Evolutionary conservation across 2,329 filamentous ascomycete genomes (phyloP), one percentile per base, ranked within the genome.

Genomic region (Ophiostoma montium): DNA sequence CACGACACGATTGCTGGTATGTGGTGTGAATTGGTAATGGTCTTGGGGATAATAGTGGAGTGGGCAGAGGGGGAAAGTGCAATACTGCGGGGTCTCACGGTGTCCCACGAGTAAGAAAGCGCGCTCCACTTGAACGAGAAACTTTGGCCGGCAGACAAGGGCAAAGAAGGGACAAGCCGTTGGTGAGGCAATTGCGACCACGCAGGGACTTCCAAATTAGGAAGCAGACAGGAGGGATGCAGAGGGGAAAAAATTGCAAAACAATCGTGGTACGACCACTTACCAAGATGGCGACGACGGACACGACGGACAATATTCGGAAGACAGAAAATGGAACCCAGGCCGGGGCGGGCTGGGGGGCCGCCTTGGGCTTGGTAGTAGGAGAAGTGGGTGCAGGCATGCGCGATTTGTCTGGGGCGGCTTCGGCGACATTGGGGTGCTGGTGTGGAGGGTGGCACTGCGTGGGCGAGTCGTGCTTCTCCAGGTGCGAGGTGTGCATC

Each of bases 231-330:
- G 13, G 1, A 32, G 11, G 27, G 27, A 23, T 18, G 27, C 45
- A 18, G 23, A 38, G 11, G 21, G 21, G 13, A 27, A 16, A 15
- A 42, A 27, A 23, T 10, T 9, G 21, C 19, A 31, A 21, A 35
- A 35, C 13, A 41, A 46, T 16, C 13, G 15, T 15, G 5, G 10
- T 12, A 47, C 44, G 15, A 11, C n/a, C 11, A 38, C 53, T 47
- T 50, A 54, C 53, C 52, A 55, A 55, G 53, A 59, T 52, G 45
- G 50, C 44, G 48, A 54, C 50, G 53, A 52, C 47, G 49, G 36
- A 47, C 61, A 56, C 57, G 50, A 60, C 52, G 19, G 61, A 63
- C 47, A 59, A 56, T 36, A 62, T 50, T 50, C 58, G 59, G 35
- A 63, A 49, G 33, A 62, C 47, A 35, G 57, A 58, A 44, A 58